Evolutionary conservation across 2,329 filamentous ascomycete genomes (phyloP), one percentile per base, ranked within the genome.

Genomic region (Microsporum ferrugineum): DNA sequence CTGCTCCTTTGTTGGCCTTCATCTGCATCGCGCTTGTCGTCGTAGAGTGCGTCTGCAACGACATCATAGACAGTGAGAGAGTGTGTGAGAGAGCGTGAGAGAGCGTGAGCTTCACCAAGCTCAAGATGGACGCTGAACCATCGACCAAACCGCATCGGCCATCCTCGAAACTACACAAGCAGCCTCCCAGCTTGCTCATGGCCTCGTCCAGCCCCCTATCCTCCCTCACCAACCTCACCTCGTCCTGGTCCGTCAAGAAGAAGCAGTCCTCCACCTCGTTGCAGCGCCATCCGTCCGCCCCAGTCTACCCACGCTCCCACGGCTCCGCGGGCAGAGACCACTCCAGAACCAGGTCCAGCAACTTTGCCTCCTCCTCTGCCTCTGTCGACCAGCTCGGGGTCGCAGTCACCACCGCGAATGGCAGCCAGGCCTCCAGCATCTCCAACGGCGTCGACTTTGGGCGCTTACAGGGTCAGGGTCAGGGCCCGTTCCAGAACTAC

Each of bases 281-380:
- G 61, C 77, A 76, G 65, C 71, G 77, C 66, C 76, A 78, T 66
- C 77, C 77, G 36, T 78, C 77, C 60, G 76, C 76, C 29, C 75
- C 75, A 31, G 72, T 76, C 38, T 75, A 76, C 61, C 76, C 76
- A 34, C 75, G 75, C 55, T 76, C 73, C 53, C 75, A 73, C 61
- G 23, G 43, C n/a, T 8, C 43, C 23, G 23, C 45, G 45, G 27
- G 45, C 67, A 71, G 71, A 67, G 74, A 78, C 66, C 75, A 76
- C 66, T 65, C 72, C 60, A 73, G 76, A 58, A 77, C 77, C 36
- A 71, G 75, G 65, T 79, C 77, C 47, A 76, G 73, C 71, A 73
- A 73, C 36, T 77, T 76, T 69, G 75, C 72, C 49, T 79, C 77
- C 4, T 78, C 76, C 14, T 76, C 72, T 23, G 79, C 77, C n/a